These are phyloP conservation scores for Cystobasidiaceae sp. DNA, from an alignment of 1,284 basidiomycete species.

Conservation along the genomic window DNA sequence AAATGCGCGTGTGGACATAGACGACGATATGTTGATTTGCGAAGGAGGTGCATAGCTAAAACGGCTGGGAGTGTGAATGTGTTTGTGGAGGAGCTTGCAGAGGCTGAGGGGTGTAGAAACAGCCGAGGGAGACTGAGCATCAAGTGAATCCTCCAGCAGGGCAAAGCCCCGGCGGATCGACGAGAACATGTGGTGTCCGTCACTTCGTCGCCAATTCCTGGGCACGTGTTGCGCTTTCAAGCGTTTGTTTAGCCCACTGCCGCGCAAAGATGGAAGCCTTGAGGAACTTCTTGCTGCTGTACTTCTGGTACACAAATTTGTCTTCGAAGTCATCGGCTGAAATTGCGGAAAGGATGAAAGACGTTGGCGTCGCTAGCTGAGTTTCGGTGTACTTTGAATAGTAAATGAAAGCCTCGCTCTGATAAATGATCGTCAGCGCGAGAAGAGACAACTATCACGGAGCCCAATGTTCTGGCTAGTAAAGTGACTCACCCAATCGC, in stretches of 20 bases:
- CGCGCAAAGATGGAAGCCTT: constrained; percentile 32
- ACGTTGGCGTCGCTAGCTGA: constrained; percentile 76
- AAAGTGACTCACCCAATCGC: constrained; percentile 73
- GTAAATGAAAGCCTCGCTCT: constrained; percentile 88
- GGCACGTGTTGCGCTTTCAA: constrained; percentile 27
- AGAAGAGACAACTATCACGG: not conserved
- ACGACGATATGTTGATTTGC: too few relatives aligned
- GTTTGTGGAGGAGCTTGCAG: too few relatives aligned
- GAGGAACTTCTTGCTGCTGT: constrained; percentile 75
- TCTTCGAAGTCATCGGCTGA: constrained; percentile 71
- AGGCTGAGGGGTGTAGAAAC: too few relatives aligned
- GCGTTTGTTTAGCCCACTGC: constrained; percentile 29
- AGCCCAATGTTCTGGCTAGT: not conserved
- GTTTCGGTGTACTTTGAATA: constrained; percentile 90
- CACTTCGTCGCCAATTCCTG: constrained; percentile 26
- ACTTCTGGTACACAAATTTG: constrained; percentile 92
- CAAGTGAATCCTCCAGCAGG: too few relatives aligned
- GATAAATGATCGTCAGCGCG: constrained; percentile 29
- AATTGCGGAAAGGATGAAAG: constrained; percentile 78
- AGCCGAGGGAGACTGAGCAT: too few relatives aligned
- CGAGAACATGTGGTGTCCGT: too few relatives aligned
- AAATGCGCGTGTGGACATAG: too few relatives aligned
- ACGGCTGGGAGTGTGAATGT: too few relatives aligned
- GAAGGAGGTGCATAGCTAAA: too few relatives aligned
- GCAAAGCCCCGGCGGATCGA: too few relatives aligned